Conservation (phyloP, 1,284 basidiomycete species). For the Boletellus deceptivus region DNA sequence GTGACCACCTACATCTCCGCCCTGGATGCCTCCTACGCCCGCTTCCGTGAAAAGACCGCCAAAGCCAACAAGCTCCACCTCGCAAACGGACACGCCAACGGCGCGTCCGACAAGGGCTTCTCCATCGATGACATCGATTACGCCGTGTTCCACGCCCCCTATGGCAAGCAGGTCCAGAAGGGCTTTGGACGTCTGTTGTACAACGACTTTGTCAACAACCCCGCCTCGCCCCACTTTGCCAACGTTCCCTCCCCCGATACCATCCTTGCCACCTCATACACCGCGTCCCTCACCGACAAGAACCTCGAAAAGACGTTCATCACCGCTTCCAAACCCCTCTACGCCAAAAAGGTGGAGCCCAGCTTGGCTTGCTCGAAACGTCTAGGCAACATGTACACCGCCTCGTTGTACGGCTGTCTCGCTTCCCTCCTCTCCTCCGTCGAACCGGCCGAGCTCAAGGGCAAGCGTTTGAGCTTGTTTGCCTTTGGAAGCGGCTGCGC, state of each 20-base stretch:
- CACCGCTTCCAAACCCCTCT: conserved; percentile 66
- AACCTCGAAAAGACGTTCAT: conserved; percentile 94
- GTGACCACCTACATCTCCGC: conserved; percentile 95
- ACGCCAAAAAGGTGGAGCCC: conserved; percentile 71
- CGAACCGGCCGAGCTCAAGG: conserved; percentile 62
- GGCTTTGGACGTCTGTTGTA: conserved; percentile 90
- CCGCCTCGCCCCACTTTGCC: conserved; percentile 72
- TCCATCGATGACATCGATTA: conserved; percentile 85
- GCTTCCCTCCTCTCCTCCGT: conserved; percentile 77
- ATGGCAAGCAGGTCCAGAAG: conserved; percentile 98
- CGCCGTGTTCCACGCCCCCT: conserved; percentile 91
- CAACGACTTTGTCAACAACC: conserved; percentile 89
- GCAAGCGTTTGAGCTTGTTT: conserved; percentile 89
- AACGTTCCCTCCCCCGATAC: conserved; percentile 69
- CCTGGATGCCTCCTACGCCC: conserved; percentile 86
- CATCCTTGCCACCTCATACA: conserved; percentile 65
- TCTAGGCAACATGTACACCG: conserved; percentile 99
- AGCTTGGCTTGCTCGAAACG: conserved; percentile 82
- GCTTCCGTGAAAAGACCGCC: conserved; percentile 83
- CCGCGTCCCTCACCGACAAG: conserved; percentile 87
- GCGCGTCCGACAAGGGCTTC: conserved; percentile 41
- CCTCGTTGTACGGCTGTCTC: conserved; percentile 93
- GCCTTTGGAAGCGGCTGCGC: conserved; percentile 94
- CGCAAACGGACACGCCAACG: conserved; percentile 37
- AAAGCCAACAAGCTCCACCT: conserved; percentile 55